Evolutionary conservation across 805 yeast species (phyloP), one percentile per base, ranked within the genome.

Genomic region (Yarrowia divulgata): DNA sequence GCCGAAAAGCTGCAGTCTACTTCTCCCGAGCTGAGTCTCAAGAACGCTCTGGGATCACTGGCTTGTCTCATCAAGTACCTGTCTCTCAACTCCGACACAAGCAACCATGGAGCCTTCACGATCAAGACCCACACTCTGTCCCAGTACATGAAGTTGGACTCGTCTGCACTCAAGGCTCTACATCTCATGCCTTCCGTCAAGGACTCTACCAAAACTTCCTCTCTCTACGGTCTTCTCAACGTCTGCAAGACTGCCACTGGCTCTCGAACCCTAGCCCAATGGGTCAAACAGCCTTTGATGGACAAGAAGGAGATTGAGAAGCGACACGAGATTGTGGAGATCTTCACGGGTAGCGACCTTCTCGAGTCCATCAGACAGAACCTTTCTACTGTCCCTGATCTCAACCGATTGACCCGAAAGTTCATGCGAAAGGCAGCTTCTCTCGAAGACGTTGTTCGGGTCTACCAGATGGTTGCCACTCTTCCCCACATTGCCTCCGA

Each of bases 271-370:
- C 83, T 95, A 34, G 88, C 95, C 16, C 97, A 92, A 75, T 95
- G 99, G 99, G 83, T 95, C 71, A 95, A 94, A 75, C 99, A 95
- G 78, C 99, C 99, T 0, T 82, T 95, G 62, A 88, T 97, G 67
- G 87, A 87, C 72, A 75, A 84, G 12, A 75, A 73, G 0, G 86
- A 83, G 64, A 93, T 95, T 48, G 77, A 80, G 48, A 82, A 87
- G 54, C 84, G 99, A 64, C 97, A 91, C 72, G 77, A 81, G 8
- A 80, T 95, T 63, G 97, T 94, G n/a, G 89, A 87, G 35, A 32
- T 34, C 12, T 62, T 62, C 13, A 46, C 13, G 3, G 83, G 85
- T 70, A 79, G 95, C 72, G 82, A 90, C n/a, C 85, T 88, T 40
- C 90, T 93, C 73, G 79, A 91, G 7, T 23, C 48, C 9, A 85